Conservation (phyloP, 2,329 filamentous ascomycete species). For the Sporothrix euskadiensis region DNA sequence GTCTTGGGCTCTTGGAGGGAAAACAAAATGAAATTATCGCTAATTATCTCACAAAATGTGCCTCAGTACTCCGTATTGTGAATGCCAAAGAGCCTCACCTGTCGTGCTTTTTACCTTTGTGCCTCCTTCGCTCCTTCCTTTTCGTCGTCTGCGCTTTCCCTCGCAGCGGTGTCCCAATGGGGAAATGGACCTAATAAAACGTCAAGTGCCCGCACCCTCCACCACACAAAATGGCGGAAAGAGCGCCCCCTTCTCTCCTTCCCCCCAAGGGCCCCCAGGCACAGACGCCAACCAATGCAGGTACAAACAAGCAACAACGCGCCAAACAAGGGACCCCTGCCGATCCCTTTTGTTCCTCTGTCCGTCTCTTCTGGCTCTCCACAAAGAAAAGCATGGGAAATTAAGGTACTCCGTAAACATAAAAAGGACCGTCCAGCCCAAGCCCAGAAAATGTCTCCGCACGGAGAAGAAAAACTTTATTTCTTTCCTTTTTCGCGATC, state of each 20-base stretch:
- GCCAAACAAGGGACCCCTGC: conserved; percentile 9
- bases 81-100: neutral
- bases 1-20: neutral
- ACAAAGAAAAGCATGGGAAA: conserved; percentile 2
- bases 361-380: neutral
- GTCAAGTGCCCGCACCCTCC: neutral
- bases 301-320: neutral
- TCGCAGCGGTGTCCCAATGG: neutral
- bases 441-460: neutral
- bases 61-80: neutral
- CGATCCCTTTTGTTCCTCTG: conserved; percentile 4
- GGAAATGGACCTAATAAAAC: conserved; percentile 2
- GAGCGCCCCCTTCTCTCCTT: neutral
- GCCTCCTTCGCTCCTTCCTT: neutral
- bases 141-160: no score
- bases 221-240: neutral
- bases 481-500: neutral
- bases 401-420: neutral
- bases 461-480: neutral
- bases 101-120: conserved; percentile 14
- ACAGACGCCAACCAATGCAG: conserved; percentile 6
- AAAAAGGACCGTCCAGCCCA: neutral
- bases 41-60: no score
- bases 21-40: neutral
- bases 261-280: neutral